Percentiles rank a stretch among this genome's conserved stretches.
phyloP scores from a whole-genome alignment of 805 yeast genomes.

The Wickerhamomyces chaumierensis region DNA sequence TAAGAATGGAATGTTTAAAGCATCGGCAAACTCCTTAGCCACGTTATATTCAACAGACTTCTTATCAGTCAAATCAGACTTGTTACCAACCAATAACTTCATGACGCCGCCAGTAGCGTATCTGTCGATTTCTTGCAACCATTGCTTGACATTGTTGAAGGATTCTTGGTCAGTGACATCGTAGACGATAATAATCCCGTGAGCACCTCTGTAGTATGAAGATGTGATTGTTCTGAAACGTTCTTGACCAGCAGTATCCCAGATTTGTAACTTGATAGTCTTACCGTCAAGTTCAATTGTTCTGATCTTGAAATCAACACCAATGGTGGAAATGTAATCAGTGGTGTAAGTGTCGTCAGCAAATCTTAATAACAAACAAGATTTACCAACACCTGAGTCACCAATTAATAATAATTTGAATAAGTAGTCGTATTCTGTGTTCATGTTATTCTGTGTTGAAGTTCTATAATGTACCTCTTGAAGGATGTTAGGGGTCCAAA shows the following conservation, averaged over 20 bases:
- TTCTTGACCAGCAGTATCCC: conserved; percentile 99
- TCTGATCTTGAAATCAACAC: conserved; percentile 88
- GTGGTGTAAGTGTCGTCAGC: conserved; percentile 97
- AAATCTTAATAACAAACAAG: conserved; percentile 87
- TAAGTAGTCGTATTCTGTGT: conserved; percentile 82
- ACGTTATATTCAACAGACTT: conserved; percentile 92
- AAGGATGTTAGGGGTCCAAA: too few species aligned
- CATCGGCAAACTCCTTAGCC: conserved; percentile 96
- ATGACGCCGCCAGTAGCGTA: conserved; percentile 96
- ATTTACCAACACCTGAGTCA: conserved; percentile 97
- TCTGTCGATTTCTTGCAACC: conserved; percentile 98
- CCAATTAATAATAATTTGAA: conserved; percentile 93
- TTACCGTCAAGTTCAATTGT: conserved; percentile 93
- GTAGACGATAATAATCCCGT: conserved; percentile 94
- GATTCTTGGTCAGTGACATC: conserved; percentile 97
- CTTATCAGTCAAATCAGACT: conserved; percentile 88
- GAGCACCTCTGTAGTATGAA: conserved; percentile 96
- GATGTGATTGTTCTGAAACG: conserved; percentile 96
- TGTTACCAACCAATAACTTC: conserved; percentile 92
- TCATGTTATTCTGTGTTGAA: too few species aligned
- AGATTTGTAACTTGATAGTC: conserved; percentile 92
- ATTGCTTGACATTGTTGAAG: conserved; percentile 92
- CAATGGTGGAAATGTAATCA: conserved; percentile 94
- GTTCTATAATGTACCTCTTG: too few species aligned
- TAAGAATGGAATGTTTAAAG: conserved; percentile 85